phyloP scores from a whole-genome alignment of 805 yeast genomes.

The Yamadazyma olivae region DNA sequence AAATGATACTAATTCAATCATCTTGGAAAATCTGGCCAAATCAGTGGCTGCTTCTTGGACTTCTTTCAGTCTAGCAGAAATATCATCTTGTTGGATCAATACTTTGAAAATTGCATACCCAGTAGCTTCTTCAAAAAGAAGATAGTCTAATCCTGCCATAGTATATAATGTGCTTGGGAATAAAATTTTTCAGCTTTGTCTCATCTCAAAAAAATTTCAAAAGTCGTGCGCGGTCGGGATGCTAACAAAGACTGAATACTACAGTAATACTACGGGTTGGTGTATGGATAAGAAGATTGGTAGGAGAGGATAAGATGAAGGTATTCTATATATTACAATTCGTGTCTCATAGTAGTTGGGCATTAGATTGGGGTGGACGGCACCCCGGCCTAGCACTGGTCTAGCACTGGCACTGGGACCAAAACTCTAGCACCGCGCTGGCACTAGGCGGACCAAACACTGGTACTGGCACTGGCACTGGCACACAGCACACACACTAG shows the following conservation, averaged over 20 bases:
- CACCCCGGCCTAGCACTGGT: no score
- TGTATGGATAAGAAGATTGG: no score
- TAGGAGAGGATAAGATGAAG: no score
- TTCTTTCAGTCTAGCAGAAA: constrained; percentile 88
- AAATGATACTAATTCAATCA: constrained; percentile 89
- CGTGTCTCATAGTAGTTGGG: no score
- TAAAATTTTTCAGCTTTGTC: constrained; percentile 8
- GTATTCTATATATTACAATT: no score
- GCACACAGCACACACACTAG: constrained; percentile 20
- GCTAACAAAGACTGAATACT: not conserved
- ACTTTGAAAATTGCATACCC: constrained; percentile 98
- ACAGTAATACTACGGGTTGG: not conserved
- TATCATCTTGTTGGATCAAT: constrained; percentile 87
- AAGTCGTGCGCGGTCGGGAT: constrained; percentile 1
- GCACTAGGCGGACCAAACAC: no score
- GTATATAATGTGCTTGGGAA: no score
- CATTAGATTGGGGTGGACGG: no score
- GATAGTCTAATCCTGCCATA: constrained; percentile 80
- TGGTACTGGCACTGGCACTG: no score
- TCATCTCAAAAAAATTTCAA: constrained; percentile 3
- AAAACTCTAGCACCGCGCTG: no score
- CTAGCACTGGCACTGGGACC: no score
- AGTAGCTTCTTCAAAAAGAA: constrained; percentile 96
- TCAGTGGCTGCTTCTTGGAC: constrained; percentile 90
- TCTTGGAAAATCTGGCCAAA: constrained; percentile 81